Base-by-base conservation (phyloP, 83 land plant species). In the Diphasiastrum complanatum region DNA sequence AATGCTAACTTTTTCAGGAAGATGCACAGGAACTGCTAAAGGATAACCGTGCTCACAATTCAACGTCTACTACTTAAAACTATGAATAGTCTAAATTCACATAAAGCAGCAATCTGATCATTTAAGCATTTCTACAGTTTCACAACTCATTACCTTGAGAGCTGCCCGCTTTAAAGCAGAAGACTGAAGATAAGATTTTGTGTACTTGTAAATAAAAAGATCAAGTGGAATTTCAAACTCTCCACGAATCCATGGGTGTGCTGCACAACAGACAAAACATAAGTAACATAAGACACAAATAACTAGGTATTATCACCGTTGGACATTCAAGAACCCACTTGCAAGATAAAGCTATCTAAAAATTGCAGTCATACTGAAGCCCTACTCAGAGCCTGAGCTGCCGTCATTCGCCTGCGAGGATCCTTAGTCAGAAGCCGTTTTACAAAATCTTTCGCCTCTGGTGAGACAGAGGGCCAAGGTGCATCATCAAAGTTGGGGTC, bases 221-320 rank as follows among this genome's bases (percentile, higher is more conserved):
- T 54, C 58, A 18, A 54, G 33, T 23, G 58, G 58, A 6, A 54
- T 54, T 54, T 54, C 25, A 5, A 6, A 14, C 33, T 54, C 58
- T 54, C 58, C 58, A 26, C 58, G 33, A 23, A 54, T 54, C 58
- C 33, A 54, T 28, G 33, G 58, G 33, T 54, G 58, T 25, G 25
- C 58, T 54, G 58, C 33, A 54, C 14, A 25, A 30, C 20, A 49
- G n/a, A n/a, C n/a, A n/a, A n/a, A n/a, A n/a, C n/a, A n/a, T n/a
- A n/a, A n/a, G n/a, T n/a, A n/a, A n/a, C n/a, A n/a, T n/a, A n/a
- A n/a, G n/a, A n/a, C n/a, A n/a, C n/a, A n/a, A n/a, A n/a, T n/a
- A n/a, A n/a, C n/a, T n/a, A n/a, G n/a, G n/a, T n/a, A n/a, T n/a
- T n/a, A n/a, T n/a, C n/a, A n/a, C n/a, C n/a, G n/a, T n/a, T n/a